Base-by-base conservation (phyloP, 805 yeast genomes). In the Candida golubevii region DNA sequence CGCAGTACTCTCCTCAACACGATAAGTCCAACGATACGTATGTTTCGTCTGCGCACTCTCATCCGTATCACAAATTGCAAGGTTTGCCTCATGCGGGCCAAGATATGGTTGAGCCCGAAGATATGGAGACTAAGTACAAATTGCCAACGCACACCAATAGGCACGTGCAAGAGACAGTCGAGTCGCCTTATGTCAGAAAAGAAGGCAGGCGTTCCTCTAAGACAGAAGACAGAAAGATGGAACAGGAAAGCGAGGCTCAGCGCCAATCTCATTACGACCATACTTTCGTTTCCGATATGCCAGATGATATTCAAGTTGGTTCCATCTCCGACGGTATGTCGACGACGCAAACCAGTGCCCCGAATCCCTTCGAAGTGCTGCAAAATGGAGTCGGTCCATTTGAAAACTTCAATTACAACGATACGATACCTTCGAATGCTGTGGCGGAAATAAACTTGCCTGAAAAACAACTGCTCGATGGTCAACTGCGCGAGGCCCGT, bases 391-490 rank as follows among this genome's bases (percentile, higher is more conserved):
- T 30, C 9, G 46, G 29, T 7, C 14, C 46, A 1, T 57, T 58
- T 44, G 48, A 47, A 27, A 54, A 60, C 35, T 63, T 65, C 41
- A 67, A 65, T 39, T 63, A 66, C 49, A 52, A 57, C 37, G 59
- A 63, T 39, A 33, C 45, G 9, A 26, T 41, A 7, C 27, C 47
- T n/a, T 15, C 37, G 32, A 12, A 13, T 3, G 38, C 13, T 8
- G 36, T 14, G 6, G 18, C 49, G n/a, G 36, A 38, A 9, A 9
- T 26, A 7, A 33, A 36, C 29, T 18, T 29, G 14, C 34, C 26
- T 12, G 39, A 36, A n/a, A 27, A 26, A 9, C 14, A 36, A 11
- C 32, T 38, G 23, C 15, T 28, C 14, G 40, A 36, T 26, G 28
- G 41, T n/a, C 23, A 18, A 18, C 23, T 18, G 23, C 26, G 28